A percentile compares a stretch with the other conserved stretches of the same genome.
Evolutionary conservation across 2,329 filamentous ascomycete species (phyloP).

Genomic region (Westerdykella ornata): DNA sequence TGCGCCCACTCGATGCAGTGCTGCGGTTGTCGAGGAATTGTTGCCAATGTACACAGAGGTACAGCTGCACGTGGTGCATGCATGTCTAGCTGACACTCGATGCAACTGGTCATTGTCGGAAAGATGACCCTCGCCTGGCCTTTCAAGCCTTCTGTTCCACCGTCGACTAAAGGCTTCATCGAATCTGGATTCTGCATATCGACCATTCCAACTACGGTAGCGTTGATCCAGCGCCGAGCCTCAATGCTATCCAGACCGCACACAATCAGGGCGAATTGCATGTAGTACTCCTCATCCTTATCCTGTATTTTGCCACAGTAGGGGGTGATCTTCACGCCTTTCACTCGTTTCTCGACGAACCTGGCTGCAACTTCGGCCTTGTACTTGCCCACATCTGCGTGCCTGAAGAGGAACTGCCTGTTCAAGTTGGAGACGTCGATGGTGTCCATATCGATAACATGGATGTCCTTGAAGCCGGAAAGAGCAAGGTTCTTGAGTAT

Average conservation of each 20-base stretch:
- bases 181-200: constrained; percentile 75
- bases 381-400: constrained; percentile 81
- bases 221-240: constrained; percentile 97
- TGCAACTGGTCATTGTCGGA: constrained; percentile 87
- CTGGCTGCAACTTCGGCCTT: constrained; percentile 90
- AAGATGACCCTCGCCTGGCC: constrained; percentile 90
- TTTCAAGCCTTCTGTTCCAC: constrained; percentile 97
- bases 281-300: constrained; percentile 92
- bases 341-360: constrained; percentile 85
- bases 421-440: constrained; percentile 99
- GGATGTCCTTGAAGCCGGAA: constrained; percentile 92
- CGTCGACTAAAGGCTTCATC: constrained; percentile 90
- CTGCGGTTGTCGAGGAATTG: constrained; percentile 91
- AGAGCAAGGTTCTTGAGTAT: constrained; percentile 94
- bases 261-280: constrained; percentile 89
- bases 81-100: constrained; percentile 98
- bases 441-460: constrained; percentile 99
- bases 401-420: constrained; percentile 91
- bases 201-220: constrained; percentile 83
- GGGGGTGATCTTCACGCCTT: constrained; percentile 85
- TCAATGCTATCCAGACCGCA: constrained; percentile 97
- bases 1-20: constrained; percentile 99
- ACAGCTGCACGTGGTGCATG: constrained; percentile 96
- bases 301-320: constrained; percentile 96
- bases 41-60: constrained; percentile 90